Base-by-base conservation (phyloP, 129 eudicot genomes). In the Kitagawia praeruptora region DNA sequence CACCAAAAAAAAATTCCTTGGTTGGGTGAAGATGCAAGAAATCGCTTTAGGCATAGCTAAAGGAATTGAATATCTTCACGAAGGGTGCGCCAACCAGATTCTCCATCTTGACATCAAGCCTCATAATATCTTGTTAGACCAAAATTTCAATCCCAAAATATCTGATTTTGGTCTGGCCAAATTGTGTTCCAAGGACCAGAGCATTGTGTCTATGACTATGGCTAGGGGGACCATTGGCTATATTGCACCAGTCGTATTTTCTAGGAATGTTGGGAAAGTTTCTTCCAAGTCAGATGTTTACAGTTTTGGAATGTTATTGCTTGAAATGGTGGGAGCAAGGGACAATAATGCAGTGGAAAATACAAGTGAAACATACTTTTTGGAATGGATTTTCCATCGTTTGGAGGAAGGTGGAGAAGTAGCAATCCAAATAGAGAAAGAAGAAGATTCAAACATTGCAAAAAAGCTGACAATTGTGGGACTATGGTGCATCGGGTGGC, bases 351-450 rank as follows among this genome's bases (percentile, higher is more conserved):
- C 14, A 38, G 12, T 7, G 5, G 14, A 40, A 40, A 40, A 41
- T 48, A 21, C 75, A 4, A 71, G 75, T 1, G 27, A 40, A 71
- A 71, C 75, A 21, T 71, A 71, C 75, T 71, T 40, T 21, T 74
- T 74, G 1, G 56, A 77, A 21, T 77, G 80, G 80, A 56, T 77
- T 7, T 77, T 51, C 28, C 42, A 58, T 16, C 48, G 42, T 6
- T 40, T 77, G 23, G 72, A 56, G 8, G 31, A 56, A 28, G 80
- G 80, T 13, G 72, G 34, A 77, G 80, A 77, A n/a, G 19, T 77
- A 1, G n/a, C 71, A 13, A 77, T 77, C 16, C 9, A 58, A 3
- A 77, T 77, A 51, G 51, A 54, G 31, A 66, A 77, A 4, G 80
- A 77, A 9, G 80, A 41, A 0, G 80, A 77, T 77, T 28, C 80